Conservation (phyloP, 306 rosid species). For the Malus sieversii region DNA sequence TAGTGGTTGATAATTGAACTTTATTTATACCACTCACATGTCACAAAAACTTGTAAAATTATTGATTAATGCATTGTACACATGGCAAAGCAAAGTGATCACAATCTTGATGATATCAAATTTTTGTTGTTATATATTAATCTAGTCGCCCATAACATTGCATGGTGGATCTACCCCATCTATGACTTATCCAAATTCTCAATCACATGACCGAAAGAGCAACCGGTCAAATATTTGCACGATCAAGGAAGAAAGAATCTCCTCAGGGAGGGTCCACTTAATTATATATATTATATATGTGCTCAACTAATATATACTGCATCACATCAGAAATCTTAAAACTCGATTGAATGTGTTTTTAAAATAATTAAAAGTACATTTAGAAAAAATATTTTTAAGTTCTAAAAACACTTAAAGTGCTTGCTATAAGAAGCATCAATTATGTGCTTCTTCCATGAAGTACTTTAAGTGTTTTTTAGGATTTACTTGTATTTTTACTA, state of each 20-base stretch:
- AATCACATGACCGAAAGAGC: neutral
- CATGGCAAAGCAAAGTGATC: no score
- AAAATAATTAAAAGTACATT: no score
- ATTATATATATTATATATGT: neutral
- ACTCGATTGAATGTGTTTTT: no score
- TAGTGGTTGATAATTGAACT: no score
- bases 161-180: constrained; percentile 14
- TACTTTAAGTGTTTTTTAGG: accelerated
- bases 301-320: neutral
- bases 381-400: no score
- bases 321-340: neutral
- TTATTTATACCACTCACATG: no score
- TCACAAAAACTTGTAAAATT: no score
- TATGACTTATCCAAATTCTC: neutral
- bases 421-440: no score
- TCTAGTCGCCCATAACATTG: neutral
- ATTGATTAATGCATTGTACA: no score
- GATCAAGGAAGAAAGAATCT: neutral
- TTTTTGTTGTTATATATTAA: neutral
- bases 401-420: no score
- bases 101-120: neutral
- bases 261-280: neutral
- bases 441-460: no score
- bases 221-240: neutral
- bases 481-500: no score